Conservation (phyloP, 208 protist species). For the Wallacemonas collosoma region DNA sequence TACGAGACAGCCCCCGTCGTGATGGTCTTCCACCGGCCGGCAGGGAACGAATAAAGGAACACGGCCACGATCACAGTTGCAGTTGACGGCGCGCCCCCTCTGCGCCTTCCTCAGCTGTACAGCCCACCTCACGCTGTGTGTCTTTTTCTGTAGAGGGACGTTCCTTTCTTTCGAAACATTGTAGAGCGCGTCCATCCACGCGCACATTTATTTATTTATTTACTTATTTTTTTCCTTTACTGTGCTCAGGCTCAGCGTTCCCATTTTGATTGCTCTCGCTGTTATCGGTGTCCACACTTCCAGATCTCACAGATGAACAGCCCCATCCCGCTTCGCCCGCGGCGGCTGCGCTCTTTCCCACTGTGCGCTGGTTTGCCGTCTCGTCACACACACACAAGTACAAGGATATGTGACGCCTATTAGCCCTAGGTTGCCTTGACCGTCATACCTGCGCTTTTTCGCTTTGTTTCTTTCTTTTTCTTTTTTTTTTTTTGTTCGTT, state of each 20-base stretch:
- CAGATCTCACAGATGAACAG: no score
- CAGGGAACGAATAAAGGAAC: background rate
- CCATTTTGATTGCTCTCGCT: no score
- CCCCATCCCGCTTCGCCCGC: no score
- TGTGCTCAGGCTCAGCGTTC: no score
- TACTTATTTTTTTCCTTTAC: background rate
- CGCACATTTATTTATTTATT: background rate
- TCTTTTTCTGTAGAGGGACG: background rate
- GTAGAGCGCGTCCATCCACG: no score
- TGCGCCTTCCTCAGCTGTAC: no score
- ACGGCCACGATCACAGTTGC: background rate
- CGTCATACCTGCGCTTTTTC: slow-evolving; percentile 1
- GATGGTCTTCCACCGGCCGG: background rate
- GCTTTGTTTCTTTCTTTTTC: slow-evolving; percentile 19
- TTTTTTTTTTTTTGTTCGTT: slow-evolving; percentile 9
- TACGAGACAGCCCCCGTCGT: slow-evolving; percentile 2
- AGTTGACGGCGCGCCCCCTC: no score
- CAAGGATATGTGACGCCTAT: background rate
- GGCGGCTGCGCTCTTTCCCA: no score
- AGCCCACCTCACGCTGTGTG: background rate
- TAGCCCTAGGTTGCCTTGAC: background rate
- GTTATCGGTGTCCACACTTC: no score
- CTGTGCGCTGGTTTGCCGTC: no score
- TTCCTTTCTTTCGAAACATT: background rate
- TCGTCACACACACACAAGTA: no score